Base-by-base conservation (phyloP, 2,329 filamentous ascomycete genomes). In the Bretziella fagacearum region DNA sequence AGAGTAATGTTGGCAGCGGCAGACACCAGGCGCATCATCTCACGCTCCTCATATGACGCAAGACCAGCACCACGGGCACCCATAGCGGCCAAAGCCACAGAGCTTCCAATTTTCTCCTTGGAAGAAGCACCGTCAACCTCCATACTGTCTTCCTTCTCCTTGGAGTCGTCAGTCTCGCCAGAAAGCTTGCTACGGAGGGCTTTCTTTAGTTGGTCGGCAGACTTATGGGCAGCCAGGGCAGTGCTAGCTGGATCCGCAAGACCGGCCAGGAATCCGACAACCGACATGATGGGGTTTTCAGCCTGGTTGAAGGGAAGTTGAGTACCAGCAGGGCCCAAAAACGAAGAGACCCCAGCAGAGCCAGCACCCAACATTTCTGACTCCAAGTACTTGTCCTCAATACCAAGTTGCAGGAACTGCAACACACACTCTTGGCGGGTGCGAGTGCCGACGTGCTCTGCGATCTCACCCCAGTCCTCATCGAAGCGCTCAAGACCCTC, bases 241-340 rank as follows among this genome's bases (percentile, higher is more conserved):
- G 91, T 87, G 53, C 89, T 85, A 39, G 79, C 79, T 1, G 91
- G 89, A 54, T 95, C 87, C 1, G 87, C 84, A 51, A 98, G 74
- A 53, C 85, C 84, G 42, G 89, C 89, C 8, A 98, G 70, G 68
- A 95, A 98, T 46, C 84, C 83, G 55, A 98, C 84, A 2, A 96
- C 91, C 17, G 87, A 94, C 74, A 98, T 81, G 53, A 98, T 84
- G 0, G 93, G 89, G 62, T 96, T 98, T 57, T 98, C 91, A 11
- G 83, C 79, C 59, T 93, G 84, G 60, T 77, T 87, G 61, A 96
- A 91, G 0, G 91, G 91, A 39, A 94, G 71, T 52, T 85, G 79
- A 6, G 87, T 87, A 51, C 81, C 74, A 44, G 84, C 73, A 48
- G 77, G 73, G 27, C 81, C 80, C 29, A 91, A 67, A 68, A 81